Evolutionary conservation across 495 filamentous ascomycete species (phyloP), one percentile per base, ranked within the genome.

Genomic region (Recurvomyces mirabilis): DNA sequence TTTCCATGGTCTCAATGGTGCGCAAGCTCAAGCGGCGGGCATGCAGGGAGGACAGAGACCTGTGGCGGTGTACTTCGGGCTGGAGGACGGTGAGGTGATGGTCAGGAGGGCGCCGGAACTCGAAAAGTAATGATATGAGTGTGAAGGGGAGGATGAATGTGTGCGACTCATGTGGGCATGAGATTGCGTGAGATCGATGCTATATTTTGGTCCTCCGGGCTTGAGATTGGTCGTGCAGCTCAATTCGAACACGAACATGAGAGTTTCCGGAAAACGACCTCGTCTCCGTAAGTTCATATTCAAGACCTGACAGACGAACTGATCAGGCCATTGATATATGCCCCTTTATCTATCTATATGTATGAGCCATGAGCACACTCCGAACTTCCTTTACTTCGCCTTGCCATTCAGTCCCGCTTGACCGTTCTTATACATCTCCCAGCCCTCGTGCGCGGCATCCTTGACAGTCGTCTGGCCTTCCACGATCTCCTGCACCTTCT

Each of bases 51-150:
- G 87, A 2, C 85, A 94, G 67, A 89, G 86, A 62, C 91, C 91
- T 2, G 74, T 94, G 18, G 84, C 86, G 30, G 88, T 85, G 23
- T 98, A 95, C 65, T 96, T 96, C 62, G 91, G 91, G 13, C 85
- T 86, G 81, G 74, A 81, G 41, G 77, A 89, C 60, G 86, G 86
- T 35, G 57, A 36, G 24, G 61, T 67, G 3, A 22, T 51, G 50
- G 50, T 58, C 14, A 52, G 49, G 48, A 36, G 32, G 7, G 52
- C 50, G 38, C 31, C 45, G 35, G 39, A 54, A 19, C 17, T 44
- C 15, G 14, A 38, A 35, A 20, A 32, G 22, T 29, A n/a, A 29
- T n/a, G 26, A n/a, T 7, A 7, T n/a, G 26, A 29, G 26, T 29
- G 26, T n/a, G n/a, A n/a, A n/a, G n/a, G n/a, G n/a, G n/a, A n/a